Evolutionary conservation across 2,329 filamentous ascomycete genomes (phyloP), one percentile per base, ranked within the genome.

Genomic region (Sphaerulina vaccinii): DNA sequence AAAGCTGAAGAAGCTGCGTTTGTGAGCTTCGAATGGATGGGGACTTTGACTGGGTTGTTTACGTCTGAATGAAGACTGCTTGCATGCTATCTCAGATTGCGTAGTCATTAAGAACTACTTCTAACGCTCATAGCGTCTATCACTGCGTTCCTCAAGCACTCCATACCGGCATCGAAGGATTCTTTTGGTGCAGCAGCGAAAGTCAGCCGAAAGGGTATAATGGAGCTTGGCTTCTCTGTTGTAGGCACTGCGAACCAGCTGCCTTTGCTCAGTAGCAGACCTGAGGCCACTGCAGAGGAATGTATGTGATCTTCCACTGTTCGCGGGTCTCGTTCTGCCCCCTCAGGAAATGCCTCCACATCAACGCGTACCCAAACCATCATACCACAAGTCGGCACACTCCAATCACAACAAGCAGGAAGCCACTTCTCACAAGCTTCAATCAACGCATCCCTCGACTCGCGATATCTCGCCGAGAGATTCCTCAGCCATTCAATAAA

Each of bases 401-500:
- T 48, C 62, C 61, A 66, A 15, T 35, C 38, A 40, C 63, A 65
- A 4, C 54, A 44, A 7, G 24, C 32, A 21, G 65, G 62, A 1
- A 69, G 48, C 52, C 61, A 57, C n/a, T 41, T 33, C 29, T 62
- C 54, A 24, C 65, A 69, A 16, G 66, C 65, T 6, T 54, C 36
- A 13, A 66, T 33, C n/a, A 69, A 29, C 10, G 49, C 45, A 36
- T 67, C 56, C 3, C 62, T 52, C 3, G 65, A 59, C 16, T 50
- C 22, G 3, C 53, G 40, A 49, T 68, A 69, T n/a, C 59, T 42
- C 1, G 27, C 11, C 2, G 62, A 64, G 10, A 69, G 43, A 22
- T 58, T 37, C 1, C 49, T 39, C 1, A 70, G 49, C 67, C 68
- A 70, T 2, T 52, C 35, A 1, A 68, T 23, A 42, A 67, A 66